Evolutionary conservation across 768 basidiomycete species (phyloP).

Genomic region (Termitomyces sp.): DNA sequence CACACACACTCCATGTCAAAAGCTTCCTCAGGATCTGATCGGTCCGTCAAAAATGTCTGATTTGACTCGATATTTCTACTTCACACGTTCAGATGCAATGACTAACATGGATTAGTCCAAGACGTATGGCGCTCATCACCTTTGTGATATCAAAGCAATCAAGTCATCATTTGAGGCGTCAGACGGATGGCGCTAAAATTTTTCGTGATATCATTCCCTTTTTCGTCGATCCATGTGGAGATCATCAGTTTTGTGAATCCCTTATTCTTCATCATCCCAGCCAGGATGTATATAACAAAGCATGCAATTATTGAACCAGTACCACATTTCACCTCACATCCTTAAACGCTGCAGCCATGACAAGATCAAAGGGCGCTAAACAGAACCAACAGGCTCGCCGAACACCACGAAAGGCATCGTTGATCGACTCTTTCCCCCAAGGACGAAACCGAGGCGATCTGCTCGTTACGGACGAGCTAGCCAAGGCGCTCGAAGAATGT

Average conservation of each 20-base stretch:
- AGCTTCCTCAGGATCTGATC: neutral
- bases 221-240: neutral
- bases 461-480: conserved; percentile 43
- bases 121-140: neutral
- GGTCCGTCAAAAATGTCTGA: neutral
- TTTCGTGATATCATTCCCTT: neutral
- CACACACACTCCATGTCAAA: too few relatives aligned
- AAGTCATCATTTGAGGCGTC: too few relatives aligned
- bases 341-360: neutral
- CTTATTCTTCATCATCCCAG: neutral
- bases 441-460: conserved; percentile 23
- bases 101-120: neutral
- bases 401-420: neutral
- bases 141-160: too few relatives aligned
- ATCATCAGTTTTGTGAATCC: neutral
- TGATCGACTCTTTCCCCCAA: conserved; percentile 2
- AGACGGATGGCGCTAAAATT: neutral
- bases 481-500: conserved; percentile 39
- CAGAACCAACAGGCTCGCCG: neutral
- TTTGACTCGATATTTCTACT: neutral
- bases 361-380: neutral
- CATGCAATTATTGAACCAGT: neutral
- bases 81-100: neutral
- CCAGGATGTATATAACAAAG: neutral
- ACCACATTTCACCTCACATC: neutral